Base-by-base conservation (phyloP, 2,329 filamentous ascomycete species). In the Neonectria neomacrospora region DNA sequence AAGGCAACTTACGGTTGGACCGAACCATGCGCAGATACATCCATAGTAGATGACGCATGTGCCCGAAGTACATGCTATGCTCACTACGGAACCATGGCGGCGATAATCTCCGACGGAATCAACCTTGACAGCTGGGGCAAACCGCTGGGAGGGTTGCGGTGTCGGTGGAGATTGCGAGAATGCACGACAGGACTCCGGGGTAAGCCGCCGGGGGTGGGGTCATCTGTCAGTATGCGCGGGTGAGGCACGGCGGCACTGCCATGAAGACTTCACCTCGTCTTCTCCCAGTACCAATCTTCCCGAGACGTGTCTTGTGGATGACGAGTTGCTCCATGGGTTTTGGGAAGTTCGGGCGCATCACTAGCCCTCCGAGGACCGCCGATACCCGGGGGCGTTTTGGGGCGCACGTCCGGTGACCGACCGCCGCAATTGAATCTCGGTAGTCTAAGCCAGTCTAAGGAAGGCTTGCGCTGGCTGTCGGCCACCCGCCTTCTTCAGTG, bases 131-230 rank as follows among this genome's bases (percentile, higher is more conserved):
- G 16, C 14, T 37, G 34, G 14, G 37, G 37, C 18, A n/a, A 18
- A 20, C n/a, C 10, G 37, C 37, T 39, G 16, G 14, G 39, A 23
- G 37, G 48, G 48, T 53, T 53, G 56, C 56, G 56, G 56, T 48
- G 37, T 58, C 26, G 22, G 56, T 58, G 56, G 56, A 28, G 47
- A 52, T 53, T 53, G 56, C 48, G 56, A 48, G 55, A 47, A 52
- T 52, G 55, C 45, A 23, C 32, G 30, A 47, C 16, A 55, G 23
- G 47, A 48, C 34, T 52, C 55, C 55, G 55, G 55, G 55, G 55
- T 22, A 47, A 58, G 55, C 45, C 55, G 37, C 26, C 23, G 23
- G 5, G 11, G 16, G 26, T 30, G 48, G 48, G 48, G 48, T 20
- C 32, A 30, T 16, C n/a, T 22, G 30, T 26, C 45, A 16, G 45